Conservation (phyloP, 1,139 yeast genomes). For the Debaryomyces coudertii region DNA sequence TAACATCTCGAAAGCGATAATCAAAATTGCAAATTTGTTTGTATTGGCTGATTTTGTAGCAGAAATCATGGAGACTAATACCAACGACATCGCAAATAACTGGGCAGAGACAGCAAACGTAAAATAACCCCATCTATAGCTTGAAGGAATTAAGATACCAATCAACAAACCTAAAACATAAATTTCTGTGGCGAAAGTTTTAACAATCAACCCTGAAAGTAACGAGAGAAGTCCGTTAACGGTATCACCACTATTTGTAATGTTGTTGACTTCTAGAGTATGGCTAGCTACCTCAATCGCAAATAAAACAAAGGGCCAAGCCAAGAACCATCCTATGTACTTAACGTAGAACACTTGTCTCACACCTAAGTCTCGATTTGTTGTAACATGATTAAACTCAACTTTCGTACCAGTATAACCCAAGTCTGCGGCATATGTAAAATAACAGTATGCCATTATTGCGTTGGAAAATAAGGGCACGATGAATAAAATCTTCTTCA, state of each 20-base stretch:
- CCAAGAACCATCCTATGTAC: slow-evolving; percentile 68
- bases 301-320: slow-evolving; percentile 57
- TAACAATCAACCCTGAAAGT: slow-evolving; percentile 30
- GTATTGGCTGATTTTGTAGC: slow-evolving; percentile 17
- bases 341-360: slow-evolving; percentile 71
- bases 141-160: slow-evolving; percentile 55
- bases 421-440: slow-evolving; percentile 66
- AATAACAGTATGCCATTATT: slow-evolving; percentile 55
- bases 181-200: slow-evolving; percentile 49
- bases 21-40: slow-evolving; percentile 25
- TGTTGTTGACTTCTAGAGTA: slow-evolving; percentile 27
- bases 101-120: slow-evolving; percentile 42
- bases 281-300: slow-evolving; percentile 51
- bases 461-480: slow-evolving; percentile 51
- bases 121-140: slow-evolving; percentile 71
- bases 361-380: slow-evolving; percentile 36
- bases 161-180: slow-evolving; percentile 57
- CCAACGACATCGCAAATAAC: slow-evolving; percentile 39
- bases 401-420: slow-evolving; percentile 61
- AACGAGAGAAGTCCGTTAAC: slow-evolving; percentile 27
- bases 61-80: slow-evolving; percentile 21
- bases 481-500: slow-evolving; percentile 47
- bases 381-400: slow-evolving; percentile 58
- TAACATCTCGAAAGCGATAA: slow-evolving; percentile 35
- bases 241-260: slow-evolving; percentile 25